phyloP scores from a whole-genome alignment of 31 red algal genomes.

The Asparagopsis taxiformis region DNA sequence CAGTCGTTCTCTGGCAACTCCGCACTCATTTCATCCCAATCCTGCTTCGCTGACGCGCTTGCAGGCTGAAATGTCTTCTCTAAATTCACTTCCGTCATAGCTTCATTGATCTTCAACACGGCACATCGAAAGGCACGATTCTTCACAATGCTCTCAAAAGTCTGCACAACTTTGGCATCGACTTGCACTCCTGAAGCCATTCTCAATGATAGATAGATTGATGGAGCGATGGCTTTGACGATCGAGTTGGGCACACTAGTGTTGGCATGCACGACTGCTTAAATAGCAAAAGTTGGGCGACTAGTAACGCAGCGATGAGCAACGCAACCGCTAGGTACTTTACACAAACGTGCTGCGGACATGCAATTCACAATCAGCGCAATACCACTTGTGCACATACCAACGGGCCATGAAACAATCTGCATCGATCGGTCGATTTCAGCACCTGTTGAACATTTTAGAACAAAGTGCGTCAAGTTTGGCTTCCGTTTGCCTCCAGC shows the following conservation, averaged over 20 bases:
- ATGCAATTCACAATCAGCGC: too few species aligned
- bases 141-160: constrained; percentile 68
- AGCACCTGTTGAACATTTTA: too few species aligned
- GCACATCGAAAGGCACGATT: constrained; percentile 76
- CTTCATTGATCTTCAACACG: constrained; percentile 79
- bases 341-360: too few species aligned
- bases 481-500: too few species aligned
- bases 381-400: too few species aligned
- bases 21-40: constrained; percentile 68
- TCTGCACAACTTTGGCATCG: constrained; percentile 58
- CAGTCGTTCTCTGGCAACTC: constrained; percentile 81
- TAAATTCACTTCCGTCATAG: constrained; percentile 67
- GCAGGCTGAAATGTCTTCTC: constrained; percentile 62
- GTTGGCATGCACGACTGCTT: neutral
- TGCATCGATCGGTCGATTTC: too few species aligned
- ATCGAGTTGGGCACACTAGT: neutral
- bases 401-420: too few species aligned
- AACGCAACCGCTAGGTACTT: too few species aligned
- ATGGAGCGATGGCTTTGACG: neutral
- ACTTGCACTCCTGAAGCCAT: constrained; percentile 95
- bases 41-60: constrained; percentile 29
- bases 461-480: too few species aligned
- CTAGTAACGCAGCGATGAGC: too few species aligned
- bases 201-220: neutral
- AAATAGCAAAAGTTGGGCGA: constrained; percentile 1